Evolutionary conservation across 1,284 basidiomycete genomes (phyloP).

Genomic region (Psilocybe mexicana): DNA sequence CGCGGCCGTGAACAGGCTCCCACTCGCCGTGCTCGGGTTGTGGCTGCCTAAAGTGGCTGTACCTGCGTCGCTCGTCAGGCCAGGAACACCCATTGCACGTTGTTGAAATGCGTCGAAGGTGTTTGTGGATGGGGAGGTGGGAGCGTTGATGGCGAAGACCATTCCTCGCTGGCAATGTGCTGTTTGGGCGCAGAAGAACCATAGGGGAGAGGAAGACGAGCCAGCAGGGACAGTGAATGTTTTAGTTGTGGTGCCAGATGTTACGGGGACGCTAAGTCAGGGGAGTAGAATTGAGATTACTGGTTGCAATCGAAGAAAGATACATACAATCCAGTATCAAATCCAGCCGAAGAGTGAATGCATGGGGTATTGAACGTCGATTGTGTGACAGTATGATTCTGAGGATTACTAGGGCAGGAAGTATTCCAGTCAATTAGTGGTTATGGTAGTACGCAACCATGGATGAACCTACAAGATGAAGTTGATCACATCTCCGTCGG

Average conservation of each 20-base stretch:
- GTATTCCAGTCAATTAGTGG: not conserved
- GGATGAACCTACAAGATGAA: constrained; percentile 36
- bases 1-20: constrained; percentile 1
- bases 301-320: not conserved
- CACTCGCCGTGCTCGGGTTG: constrained; percentile 1
- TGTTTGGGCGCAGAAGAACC: constrained; percentile 43
- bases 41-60: not conserved
- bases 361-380: constrained; percentile 46
- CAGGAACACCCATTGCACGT: not conserved
- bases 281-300: not conserved
- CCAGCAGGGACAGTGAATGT: constrained; percentile 20
- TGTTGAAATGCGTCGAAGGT: constrained; percentile 47
- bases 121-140: constrained; percentile 36
- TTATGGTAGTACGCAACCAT: not conserved
- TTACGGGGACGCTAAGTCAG: constrained; percentile 37
- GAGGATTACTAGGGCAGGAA: constrained; percentile 32
- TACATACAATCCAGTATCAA: constrained; percentile 43
- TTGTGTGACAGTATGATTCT: constrained; percentile 46
- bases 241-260: not conserved
- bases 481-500: constrained; percentile 35
- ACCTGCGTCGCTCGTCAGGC: not conserved
- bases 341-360: constrained; percentile 29
- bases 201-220: constrained; percentile 31
- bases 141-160: constrained; percentile 56
- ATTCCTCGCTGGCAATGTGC: constrained; percentile 45